These are phyloP conservation scores for Fusarium mundagurra DNA, from an alignment of 2,329 filamentous ascomycete species.

Conservation along the genomic window DNA sequence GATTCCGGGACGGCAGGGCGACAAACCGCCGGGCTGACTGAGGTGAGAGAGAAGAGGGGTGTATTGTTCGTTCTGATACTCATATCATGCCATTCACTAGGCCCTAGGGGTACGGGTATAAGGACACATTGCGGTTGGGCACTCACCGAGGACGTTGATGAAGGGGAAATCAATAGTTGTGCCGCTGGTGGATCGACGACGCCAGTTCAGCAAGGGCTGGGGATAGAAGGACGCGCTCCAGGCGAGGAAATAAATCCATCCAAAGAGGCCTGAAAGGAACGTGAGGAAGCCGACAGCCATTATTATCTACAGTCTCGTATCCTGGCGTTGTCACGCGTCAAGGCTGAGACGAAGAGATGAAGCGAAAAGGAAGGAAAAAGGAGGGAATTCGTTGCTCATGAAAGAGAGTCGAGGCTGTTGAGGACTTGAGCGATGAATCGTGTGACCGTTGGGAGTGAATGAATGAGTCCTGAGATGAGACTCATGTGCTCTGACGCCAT, in stretches of 20 bases:
- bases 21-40: slow-evolving; percentile 7
- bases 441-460: slow-evolving; percentile 19
- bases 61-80: slow-evolving; percentile 21
- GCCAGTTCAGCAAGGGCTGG: slow-evolving; percentile 83
- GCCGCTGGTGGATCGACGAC: slow-evolving; percentile 80
- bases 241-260: slow-evolving; percentile 78
- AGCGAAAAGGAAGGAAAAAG: neutral
- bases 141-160: slow-evolving; percentile 71
- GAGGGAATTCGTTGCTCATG: neutral
- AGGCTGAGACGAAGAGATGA: neutral
- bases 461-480: neutral
- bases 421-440: neutral
- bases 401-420: neutral
- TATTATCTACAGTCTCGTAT: neutral
- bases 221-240: slow-evolving; percentile 96
- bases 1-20: slow-evolving; percentile 5
- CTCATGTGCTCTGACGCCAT: slow-evolving; percentile 38
- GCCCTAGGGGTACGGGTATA: slow-evolving; percentile 11
- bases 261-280: slow-evolving; percentile 67
- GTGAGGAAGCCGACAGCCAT: slow-evolving; percentile 54
- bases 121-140: neutral
- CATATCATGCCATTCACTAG: slow-evolving; percentile 18
- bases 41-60: slow-evolving; percentile 12
- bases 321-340: neutral
- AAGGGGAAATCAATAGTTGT: slow-evolving; percentile 89